Evolutionary conservation across 495 filamentous ascomycete genomes (phyloP).

Genomic region (Glonium stellatum): DNA sequence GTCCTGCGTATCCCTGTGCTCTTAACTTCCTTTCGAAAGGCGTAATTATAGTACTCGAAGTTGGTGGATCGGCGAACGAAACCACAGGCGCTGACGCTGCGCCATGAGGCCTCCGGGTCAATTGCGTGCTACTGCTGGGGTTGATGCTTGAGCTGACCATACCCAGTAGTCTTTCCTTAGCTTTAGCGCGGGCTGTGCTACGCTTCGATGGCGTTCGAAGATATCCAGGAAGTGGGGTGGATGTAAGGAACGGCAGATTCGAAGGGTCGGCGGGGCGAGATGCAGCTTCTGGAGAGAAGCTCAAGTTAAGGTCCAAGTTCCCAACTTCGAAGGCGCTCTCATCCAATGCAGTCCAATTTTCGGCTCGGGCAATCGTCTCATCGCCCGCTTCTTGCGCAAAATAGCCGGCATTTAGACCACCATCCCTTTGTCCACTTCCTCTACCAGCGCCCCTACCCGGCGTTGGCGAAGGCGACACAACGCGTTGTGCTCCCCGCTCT

Average conservation of each 20-base stretch:
- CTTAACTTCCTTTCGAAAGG: constrained; percentile 35
- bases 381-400: constrained; percentile 20
- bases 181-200: constrained; percentile 4
- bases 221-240: constrained; percentile 19
- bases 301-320: constrained; percentile 28
- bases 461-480: constrained; percentile 7
- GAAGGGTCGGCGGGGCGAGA: neutral
- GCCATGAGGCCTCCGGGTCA: constrained; percentile 4
- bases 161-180: neutral
- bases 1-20: constrained; percentile 17
- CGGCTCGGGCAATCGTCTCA: constrained; percentile 23
- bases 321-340: constrained; percentile 43
- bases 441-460: constrained; percentile 2
- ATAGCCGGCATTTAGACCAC: constrained; percentile 22
- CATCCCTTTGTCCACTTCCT: constrained; percentile 3
- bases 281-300: constrained; percentile 16
- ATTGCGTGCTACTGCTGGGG: constrained; percentile 6
- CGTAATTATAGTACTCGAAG: constrained; percentile 18
- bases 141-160: neutral
- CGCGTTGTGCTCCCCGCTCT: constrained; percentile 5
- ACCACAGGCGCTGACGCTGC: neutral
- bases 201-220: constrained; percentile 24
- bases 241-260: neutral
- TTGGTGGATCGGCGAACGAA: neutral
- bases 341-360: constrained; percentile 40